Evolutionary conservation across 2,329 filamentous ascomycete genomes (phyloP).

Genomic region (Xylaria sp.): DNA sequence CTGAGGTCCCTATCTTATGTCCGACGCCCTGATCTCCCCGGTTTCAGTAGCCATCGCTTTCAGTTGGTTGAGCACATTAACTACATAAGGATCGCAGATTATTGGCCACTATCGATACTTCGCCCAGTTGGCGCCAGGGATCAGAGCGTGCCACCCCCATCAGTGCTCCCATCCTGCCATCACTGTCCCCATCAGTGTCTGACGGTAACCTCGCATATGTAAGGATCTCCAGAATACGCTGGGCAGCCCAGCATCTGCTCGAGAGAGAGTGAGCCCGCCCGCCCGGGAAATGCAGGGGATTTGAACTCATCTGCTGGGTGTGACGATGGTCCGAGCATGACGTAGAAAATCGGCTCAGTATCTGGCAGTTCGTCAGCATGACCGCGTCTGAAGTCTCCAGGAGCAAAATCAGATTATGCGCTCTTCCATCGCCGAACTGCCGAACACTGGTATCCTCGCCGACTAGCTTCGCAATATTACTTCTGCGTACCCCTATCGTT

Average conservation of each 20-base stretch:
- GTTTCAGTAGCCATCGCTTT: conserved; percentile 8
- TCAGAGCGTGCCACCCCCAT: background rate
- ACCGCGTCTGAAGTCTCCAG: conserved; percentile 11
- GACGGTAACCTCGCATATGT: background rate
- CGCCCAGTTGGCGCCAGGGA: background rate
- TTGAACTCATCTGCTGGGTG: conserved; percentile 18
- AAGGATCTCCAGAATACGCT: no score
- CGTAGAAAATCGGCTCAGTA: conserved; percentile 24
- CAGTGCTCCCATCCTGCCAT: no score
- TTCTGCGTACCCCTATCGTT: conserved; percentile 14
- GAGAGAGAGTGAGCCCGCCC: no score
- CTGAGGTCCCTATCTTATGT: no score
- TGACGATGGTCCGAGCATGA: conserved; percentile 29
- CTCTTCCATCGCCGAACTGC: conserved; percentile 24
- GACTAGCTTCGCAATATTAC: conserved; percentile 23
- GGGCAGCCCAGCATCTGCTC: background rate
- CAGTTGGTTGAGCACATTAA: conserved; percentile 10
- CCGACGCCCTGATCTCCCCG: conserved; percentile 19
- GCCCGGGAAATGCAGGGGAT: conserved; percentile 27
- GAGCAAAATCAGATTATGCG: conserved; percentile 9
- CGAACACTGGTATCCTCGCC: conserved; percentile 27
- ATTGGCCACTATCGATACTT: background rate
- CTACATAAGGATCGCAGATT: background rate
- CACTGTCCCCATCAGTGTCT: background rate
- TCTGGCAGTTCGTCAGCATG: conserved; percentile 17